Conservation (phyloP, 345 rosid genomes). For the Garcia nutans region DNA sequence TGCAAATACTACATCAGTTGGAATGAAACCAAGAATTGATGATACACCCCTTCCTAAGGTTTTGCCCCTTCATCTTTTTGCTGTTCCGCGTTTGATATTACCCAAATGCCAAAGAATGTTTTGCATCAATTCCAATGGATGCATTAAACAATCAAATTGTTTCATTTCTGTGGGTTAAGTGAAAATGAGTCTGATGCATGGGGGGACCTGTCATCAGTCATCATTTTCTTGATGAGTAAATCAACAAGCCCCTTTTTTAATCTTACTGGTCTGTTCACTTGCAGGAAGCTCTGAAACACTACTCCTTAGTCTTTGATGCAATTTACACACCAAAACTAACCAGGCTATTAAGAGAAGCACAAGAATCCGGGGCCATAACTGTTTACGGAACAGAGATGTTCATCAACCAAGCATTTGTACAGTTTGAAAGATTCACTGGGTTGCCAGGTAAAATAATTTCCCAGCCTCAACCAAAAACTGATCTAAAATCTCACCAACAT, state of each 20-base stretch:
- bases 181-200: neutral
- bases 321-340: conserved; percentile 61
- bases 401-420: conserved; percentile 56
- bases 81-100: neutral
- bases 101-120: neutral
- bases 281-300: conserved; percentile 54
- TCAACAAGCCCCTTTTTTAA: no score
- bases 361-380: conserved; percentile 46
- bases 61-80: conserved; percentile 5
- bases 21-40: conserved; percentile 55
- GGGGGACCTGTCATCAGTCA: neutral
- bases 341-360: conserved; percentile 55
- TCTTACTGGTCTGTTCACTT: neutral
- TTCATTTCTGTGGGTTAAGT: neutral
- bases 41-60: conserved; percentile 57
- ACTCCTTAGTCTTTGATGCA: conserved; percentile 56
- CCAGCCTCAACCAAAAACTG: neutral
- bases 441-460: conserved; percentile 47
- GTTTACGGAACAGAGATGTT: conserved; percentile 61
- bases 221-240: neutral
- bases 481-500: neutral
- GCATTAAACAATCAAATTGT: neutral
- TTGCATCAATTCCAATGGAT: neutral
- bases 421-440: conserved; percentile 59
- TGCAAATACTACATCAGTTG: conserved; percentile 58